Evolutionary conservation across 1,139 yeast genomes (phyloP).

Genomic region (Zhuliangozyma blackwelliae): DNA sequence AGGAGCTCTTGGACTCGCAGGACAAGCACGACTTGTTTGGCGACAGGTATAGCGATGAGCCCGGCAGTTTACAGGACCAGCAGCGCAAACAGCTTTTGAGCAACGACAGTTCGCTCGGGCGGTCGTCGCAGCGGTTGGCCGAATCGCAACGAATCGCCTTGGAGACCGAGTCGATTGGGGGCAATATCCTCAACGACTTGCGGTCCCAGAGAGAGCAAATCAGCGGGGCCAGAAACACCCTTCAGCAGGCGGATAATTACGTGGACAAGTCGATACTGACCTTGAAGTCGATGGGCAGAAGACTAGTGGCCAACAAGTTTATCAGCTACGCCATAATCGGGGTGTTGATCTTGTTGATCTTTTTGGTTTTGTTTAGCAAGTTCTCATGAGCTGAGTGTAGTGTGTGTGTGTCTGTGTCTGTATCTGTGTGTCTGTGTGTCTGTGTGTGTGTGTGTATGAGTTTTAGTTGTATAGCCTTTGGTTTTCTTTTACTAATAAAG

Average conservation of each 20-base stretch:
- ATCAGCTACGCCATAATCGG: slow-evolving; percentile 95
- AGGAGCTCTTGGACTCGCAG: slow-evolving; percentile 52
- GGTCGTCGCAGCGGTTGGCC: slow-evolving; percentile 76
- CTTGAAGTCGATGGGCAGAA: slow-evolving; percentile 83
- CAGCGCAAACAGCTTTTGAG: slow-evolving; percentile 81
- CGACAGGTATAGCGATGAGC: slow-evolving; percentile 35
- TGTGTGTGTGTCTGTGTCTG: not conserved
- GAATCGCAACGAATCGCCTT: slow-evolving; percentile 89
- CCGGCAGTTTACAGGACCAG: slow-evolving; percentile 47
- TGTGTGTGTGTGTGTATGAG: not conserved
- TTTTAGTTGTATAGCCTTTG: not conserved
- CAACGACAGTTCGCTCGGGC: slow-evolving; percentile 77
- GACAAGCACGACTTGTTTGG: slow-evolving; percentile 71
- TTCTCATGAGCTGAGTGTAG: slow-evolving; percentile 45
- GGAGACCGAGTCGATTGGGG: slow-evolving; percentile 90
- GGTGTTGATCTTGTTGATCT: slow-evolving; percentile 74
- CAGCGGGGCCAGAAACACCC: slow-evolving; percentile 73
- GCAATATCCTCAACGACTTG: slow-evolving; percentile 82
- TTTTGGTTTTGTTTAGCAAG: slow-evolving; percentile 83
- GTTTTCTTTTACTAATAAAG: slow-evolving; percentile 1
- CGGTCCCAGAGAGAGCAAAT: slow-evolving; percentile 94
- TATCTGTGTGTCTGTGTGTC: not conserved
- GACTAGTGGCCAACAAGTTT: slow-evolving; percentile 91
- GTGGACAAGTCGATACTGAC: slow-evolving; percentile 89
- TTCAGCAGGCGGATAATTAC: slow-evolving; percentile 86